Evolutionary conservation across 2,329 filamentous ascomycete species (phyloP).

Genomic region (Diaporthe sp.): DNA sequence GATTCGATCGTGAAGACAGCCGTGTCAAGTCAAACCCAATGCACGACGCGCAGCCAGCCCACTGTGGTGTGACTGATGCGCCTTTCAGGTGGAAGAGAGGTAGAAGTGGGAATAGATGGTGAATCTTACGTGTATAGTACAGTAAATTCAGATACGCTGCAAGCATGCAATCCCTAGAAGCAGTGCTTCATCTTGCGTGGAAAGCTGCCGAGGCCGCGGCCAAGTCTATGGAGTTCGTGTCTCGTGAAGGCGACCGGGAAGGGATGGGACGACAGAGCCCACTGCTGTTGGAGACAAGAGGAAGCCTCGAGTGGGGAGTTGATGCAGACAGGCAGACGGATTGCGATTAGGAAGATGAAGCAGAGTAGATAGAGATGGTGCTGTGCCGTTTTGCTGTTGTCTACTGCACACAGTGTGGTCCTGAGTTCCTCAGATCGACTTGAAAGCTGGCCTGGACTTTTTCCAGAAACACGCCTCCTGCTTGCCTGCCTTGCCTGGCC

Average conservation of each 20-base stretch:
- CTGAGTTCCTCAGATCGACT: constrained; percentile 1
- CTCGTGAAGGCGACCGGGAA: constrained; percentile 33
- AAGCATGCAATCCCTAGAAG: constrained; percentile 35
- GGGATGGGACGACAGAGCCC: neutral
- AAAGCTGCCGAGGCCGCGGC: constrained; percentile 32
- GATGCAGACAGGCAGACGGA: constrained; percentile 18
- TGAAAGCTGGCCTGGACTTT: constrained; percentile 37
- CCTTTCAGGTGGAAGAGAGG: neutral
- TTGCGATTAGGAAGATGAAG: constrained; percentile 13
- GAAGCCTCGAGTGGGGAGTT: neutral
- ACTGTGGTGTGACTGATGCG: neutral
- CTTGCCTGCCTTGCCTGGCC: constrained; percentile 5
- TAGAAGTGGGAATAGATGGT: neutral
- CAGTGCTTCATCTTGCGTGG: constrained; percentile 38
- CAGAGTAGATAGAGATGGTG: neutral
- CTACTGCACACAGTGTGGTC: constrained; percentile 4
- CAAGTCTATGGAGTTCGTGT: constrained; percentile 32
- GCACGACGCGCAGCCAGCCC: neutral
- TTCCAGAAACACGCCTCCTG: constrained; percentile 23
- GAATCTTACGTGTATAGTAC: constrained; percentile 38
- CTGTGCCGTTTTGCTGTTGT: neutral
- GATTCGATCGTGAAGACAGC: constrained; percentile 9
- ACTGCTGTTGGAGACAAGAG: neutral
- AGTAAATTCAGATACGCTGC: constrained; percentile 31
- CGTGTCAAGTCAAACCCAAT: constrained; percentile 11